Conservation (phyloP, 306 rosid genomes). For the Canavalia gladiata region DNA sequence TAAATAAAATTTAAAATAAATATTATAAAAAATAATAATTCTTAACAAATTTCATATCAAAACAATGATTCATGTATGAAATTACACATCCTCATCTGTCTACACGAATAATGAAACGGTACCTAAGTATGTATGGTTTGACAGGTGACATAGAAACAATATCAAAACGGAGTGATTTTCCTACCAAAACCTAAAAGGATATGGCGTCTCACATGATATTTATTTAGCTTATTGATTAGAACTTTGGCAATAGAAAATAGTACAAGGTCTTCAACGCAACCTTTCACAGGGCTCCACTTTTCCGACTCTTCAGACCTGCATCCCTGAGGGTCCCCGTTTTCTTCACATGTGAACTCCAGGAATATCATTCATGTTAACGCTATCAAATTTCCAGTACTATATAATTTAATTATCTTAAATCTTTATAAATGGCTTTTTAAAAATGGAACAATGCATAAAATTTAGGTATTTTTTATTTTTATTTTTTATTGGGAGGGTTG, state of each 20-base stretch:
- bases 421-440: neutral
- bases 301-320: constrained; percentile 37
- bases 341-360: constrained; percentile 40
- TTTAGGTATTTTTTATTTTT: neutral
- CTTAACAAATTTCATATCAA: no score
- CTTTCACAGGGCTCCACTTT: constrained; percentile 25
- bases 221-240: neutral
- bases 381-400: neutral
- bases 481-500: neutral
- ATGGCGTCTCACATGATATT: neutral
- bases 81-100: neutral
- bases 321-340: constrained; percentile 27
- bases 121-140: neutral
- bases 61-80: neutral
- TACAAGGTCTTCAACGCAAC: neutral
- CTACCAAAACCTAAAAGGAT: constrained; percentile 15
- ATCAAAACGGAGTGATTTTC: neutral
- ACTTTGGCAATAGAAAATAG: neutral
- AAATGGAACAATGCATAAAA: neutral
- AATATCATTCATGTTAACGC: neutral
- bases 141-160: neutral
- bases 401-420: neutral
- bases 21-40: no score
- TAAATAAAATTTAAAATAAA: no score
- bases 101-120: neutral